These are phyloP conservation scores for Wallacemonas sp. DNA, from an alignment of 208 protist genomes.

Conservation along the genomic window DNA sequence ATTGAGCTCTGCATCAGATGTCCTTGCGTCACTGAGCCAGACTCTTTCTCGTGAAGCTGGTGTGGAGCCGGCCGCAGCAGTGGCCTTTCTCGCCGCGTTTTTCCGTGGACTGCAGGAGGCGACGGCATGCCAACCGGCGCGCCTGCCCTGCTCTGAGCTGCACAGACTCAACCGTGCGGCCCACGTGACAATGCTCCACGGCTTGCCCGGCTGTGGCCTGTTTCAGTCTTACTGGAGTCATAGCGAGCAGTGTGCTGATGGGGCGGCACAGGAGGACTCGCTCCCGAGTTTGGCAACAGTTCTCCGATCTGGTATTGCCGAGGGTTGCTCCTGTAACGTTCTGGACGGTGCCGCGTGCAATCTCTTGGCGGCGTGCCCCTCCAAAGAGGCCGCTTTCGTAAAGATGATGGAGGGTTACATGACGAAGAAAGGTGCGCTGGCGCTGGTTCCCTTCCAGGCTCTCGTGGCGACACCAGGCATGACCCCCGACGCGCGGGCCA, in stretches of 20 bases:
- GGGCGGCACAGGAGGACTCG: too few relatives aligned
- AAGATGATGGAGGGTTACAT: conserved; percentile 82
- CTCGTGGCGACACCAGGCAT: conserved; percentile 19
- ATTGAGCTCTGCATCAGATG: neutral
- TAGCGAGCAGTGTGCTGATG: too few relatives aligned
- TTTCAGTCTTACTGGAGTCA: neutral
- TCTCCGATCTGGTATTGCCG: conserved; percentile 9
- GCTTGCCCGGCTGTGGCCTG: neutral
- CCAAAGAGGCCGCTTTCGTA: conserved; percentile 53
- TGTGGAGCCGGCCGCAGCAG: neutral
- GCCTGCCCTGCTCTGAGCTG: neutral
- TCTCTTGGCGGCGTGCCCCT: conserved; percentile 28
- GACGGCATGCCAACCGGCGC: neutral
- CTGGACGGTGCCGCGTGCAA: conserved; percentile 42
- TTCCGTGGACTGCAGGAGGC: neutral
- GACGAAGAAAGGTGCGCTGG: conserved; percentile 49
- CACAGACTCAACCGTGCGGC: neutral
- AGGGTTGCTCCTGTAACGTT: conserved; percentile 66
- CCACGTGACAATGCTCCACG: neutral
- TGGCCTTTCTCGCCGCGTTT: neutral
- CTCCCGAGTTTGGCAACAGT: neutral
- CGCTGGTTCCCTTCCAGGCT: conserved; percentile 57
- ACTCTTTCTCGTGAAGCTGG: neutral
- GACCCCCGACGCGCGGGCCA: conserved; percentile 16
- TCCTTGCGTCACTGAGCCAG: neutral